Base-by-base conservation (phyloP, 2,329 filamentous ascomycete species). In the Fusarium agapanthi region DNA sequence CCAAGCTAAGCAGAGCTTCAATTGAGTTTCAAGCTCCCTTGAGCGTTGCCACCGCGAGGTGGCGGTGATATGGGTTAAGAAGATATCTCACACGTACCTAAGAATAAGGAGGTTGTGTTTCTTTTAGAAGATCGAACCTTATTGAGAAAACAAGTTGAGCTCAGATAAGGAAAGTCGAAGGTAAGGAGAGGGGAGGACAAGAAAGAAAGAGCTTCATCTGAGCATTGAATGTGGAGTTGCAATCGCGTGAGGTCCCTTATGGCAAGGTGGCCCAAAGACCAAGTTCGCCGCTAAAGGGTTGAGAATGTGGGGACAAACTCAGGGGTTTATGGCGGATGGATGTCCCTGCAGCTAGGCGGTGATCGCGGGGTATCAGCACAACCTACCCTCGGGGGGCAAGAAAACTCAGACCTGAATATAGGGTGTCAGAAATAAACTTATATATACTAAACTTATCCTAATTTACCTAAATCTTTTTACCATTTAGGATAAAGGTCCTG, bases 261-360 rank as follows among this genome's bases (percentile, higher is more conserved):
- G 77, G 79, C 76, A 81, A 81, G 76, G 80, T 81, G 80, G 79
- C 80, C 79, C 77, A 60, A 76, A 76, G 65, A 47, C 32, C 67
- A 66, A 78, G 76, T 69, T 69, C 61, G 75, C 75, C 69, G 50
- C 72, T 75, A 69, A 62, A 57, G 65, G 44, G 61, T 59, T 58
- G 71, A 74, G 71, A 72, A 45, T 78, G 75, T 77, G 79, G 79
- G 61, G 77, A 73, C 69, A 40, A 47, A 61, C 65, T 76, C 62
- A 71, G 71, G 69, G 75, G 71, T 64, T 41, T 67, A 45, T 53
- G 48, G 63, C 37, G 61, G 56, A 60, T 72, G 48, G 61, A 41
- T 57, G 60, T 51, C 55, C 51, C 62, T 70, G 61, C 47, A 72
- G 34, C 47, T 58, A 37, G 44, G 11, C 12, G 16, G 24, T 65